phyloP scores from a whole-genome alignment of 192 early-diverging fungal species.

The Linnemannia schmuckeri region DNA sequence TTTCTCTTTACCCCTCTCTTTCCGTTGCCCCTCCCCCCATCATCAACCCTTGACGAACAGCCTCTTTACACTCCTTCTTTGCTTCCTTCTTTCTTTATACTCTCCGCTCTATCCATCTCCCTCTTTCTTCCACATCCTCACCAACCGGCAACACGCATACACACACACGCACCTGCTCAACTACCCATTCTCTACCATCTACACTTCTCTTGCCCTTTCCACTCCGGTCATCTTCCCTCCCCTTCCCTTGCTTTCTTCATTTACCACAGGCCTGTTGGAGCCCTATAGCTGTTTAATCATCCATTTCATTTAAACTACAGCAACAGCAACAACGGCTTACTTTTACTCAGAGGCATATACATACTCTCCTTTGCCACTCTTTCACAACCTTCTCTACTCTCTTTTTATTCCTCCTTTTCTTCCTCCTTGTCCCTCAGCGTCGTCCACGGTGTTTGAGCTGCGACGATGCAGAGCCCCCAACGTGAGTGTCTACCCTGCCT shows the following conservation, averaged over 20 bases:
- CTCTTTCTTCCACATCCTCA: not conserved
- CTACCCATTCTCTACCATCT: not conserved
- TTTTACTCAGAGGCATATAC: not conserved
- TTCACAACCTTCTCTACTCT: not conserved
- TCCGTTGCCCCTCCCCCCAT: not conserved
- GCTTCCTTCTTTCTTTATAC: not conserved
- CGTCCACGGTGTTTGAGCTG: not conserved
- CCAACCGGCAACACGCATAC: not conserved
- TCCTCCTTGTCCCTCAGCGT: not conserved
- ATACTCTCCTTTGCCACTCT: not conserved
- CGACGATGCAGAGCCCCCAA: constrained; percentile 1
- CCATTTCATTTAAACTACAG: not conserved
- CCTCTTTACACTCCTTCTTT: not conserved
- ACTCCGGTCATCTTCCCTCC: not conserved
- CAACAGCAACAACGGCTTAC: not conserved
- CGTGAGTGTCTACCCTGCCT: not conserved
- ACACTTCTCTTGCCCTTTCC: not conserved
- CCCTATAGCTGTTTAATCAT: not conserved
- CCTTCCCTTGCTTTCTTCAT: not conserved
- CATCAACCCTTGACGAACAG: not conserved
- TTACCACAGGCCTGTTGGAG: too few relatives aligned
- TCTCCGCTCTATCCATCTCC: not conserved
- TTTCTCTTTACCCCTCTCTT: not conserved
- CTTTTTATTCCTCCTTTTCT: too few relatives aligned
- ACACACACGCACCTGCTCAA: not conserved